Base-by-base conservation (phyloP, 805 yeast genomes). In the Candida silvicultrix region DNA sequence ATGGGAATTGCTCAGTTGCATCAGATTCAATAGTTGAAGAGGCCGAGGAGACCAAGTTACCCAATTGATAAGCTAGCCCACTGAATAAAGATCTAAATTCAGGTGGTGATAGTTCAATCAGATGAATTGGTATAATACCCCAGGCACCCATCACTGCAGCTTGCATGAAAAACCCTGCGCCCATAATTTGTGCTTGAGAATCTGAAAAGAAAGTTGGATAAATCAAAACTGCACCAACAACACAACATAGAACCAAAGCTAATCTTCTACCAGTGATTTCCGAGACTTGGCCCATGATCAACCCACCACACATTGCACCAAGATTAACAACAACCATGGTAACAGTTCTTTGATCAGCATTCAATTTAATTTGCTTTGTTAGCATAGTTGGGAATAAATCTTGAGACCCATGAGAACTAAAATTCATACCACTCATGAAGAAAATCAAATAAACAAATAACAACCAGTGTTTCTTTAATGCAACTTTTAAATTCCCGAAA, bases 391-490 rank as follows among this genome's bases (percentile, higher is more conserved):
- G 87, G 62, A 74, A 81, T 58, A 84, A 66, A 61, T 84, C 92
- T 64, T 84, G 89, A 6, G 88, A 78, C 1, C 87, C 88, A 54
- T 84, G 92, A 9, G 86, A 75, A 67, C 77, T 74, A 66, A 82
- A 84, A 64, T 83, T 83, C 70, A 81, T 78, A 18, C 83, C 85
- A 18, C 85, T 73, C 82, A 83, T 75, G 59, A 81, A 65, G 12
- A 83, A 57, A 36, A 85, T 75, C 51, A 77, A 63, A 62, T 81
- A 84, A 40, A 75, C 56, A 49, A 79, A 67, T 49, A 78, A 65
- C 43, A 82, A 70, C 89, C 89, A 84, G 59, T 84, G 78, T 22
- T 64, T 60, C 53, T 62, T 70, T 44, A 77, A 40, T 1, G 74
- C 70, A 40, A 45, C 48, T 42, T 65, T 67, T 14, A 71, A 69